A percentile compares a stretch with the other conserved stretches of the same genome.
phyloP scores from a whole-genome alignment of 2,329 filamentous ascomycete genomes.

The Hypoxylon sp. region DNA sequence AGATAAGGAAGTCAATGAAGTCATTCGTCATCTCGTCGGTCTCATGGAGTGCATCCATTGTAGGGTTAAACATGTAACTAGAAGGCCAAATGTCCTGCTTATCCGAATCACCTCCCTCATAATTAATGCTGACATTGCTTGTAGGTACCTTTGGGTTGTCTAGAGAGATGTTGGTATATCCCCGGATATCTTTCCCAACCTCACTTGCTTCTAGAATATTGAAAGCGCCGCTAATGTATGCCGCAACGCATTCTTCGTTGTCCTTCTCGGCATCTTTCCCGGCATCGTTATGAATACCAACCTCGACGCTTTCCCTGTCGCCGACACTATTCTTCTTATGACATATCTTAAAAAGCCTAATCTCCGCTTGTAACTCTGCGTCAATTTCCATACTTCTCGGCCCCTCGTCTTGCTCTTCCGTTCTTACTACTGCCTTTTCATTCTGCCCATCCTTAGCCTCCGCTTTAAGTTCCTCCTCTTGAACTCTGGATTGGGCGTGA shows the following conservation, averaged over 20 bases:
- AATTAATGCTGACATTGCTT: not conserved
- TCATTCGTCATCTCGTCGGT: slow-evolving; percentile 18
- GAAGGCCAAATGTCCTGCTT: not conserved
- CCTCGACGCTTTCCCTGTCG: not conserved
- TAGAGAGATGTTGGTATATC: not conserved
- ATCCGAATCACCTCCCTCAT: not conserved
- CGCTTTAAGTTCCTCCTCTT: not conserved
- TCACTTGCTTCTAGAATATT: not conserved
- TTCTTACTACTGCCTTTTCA: not conserved
- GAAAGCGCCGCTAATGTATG: not conserved
- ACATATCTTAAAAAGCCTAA: not conserved
- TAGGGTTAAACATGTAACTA: not conserved
- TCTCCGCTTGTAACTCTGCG: not conserved
- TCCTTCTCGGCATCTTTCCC: not conserved
- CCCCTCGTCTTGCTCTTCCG: not conserved
- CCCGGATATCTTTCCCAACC: not conserved
- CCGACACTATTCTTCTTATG: not conserved
- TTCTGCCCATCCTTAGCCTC: not conserved
- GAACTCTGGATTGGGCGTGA: not conserved
- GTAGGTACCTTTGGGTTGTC: not conserved
- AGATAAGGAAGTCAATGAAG: slow-evolving; percentile 30
- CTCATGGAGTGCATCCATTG: not conserved
- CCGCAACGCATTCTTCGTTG: not conserved
- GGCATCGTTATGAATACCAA: not conserved
- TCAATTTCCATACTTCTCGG: not conserved